Percentiles rank a stretch among this genome's conserved stretches.
Evolutionary conservation across 371 early-diverging fungal genomes (phyloP).

Genomic region (Mucor lusitanicus): DNA sequence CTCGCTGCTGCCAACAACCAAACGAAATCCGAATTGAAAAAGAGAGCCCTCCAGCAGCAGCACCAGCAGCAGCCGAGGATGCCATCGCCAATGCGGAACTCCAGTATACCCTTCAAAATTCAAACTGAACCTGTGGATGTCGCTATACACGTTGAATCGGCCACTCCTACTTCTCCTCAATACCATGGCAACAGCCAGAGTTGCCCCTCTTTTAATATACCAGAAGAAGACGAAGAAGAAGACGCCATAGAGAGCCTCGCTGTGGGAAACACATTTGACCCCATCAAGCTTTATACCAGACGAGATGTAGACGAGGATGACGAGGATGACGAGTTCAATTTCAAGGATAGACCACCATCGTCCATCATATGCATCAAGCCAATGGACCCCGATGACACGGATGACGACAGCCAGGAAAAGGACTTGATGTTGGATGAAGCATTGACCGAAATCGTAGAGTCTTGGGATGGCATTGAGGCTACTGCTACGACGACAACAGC

Average conservation of each 20-base stretch:
- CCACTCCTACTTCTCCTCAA: neutral
- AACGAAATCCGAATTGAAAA: neutral
- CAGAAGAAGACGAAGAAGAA: slow-evolving; percentile 3
- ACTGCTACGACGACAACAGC: neutral
- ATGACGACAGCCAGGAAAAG: neutral
- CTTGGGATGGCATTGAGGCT: neutral
- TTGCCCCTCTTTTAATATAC: neutral
- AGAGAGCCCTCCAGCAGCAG: neutral
- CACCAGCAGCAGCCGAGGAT: neutral
- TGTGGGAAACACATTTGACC: neutral
- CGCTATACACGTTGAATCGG: neutral
- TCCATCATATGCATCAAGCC: slow-evolving; percentile 26
- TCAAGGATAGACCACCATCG: slow-evolving; percentile 45
- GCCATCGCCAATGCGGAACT: slow-evolving; percentile 6
- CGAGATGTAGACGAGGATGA: slow-evolving; percentile 14
- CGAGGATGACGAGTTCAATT: slow-evolving; percentile 41
- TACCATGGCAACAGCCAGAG: neutral
- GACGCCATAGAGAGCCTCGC: slow-evolving; percentile 3
- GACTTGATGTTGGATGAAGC: slow-evolving; percentile 1
- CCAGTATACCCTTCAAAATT: slow-evolving; percentile 3
- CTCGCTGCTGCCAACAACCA: slow-evolving; percentile 28
- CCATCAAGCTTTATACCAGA: neutral
- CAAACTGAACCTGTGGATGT: neutral
- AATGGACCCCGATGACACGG: slow-evolving; percentile 5
- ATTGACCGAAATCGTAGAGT: neutral